A percentile compares a stretch with the other conserved stretches of the same genome.
phyloP scores from a whole-genome alignment of 73 alveolate genomes.

The Durusdinium trenchii region DNA sequence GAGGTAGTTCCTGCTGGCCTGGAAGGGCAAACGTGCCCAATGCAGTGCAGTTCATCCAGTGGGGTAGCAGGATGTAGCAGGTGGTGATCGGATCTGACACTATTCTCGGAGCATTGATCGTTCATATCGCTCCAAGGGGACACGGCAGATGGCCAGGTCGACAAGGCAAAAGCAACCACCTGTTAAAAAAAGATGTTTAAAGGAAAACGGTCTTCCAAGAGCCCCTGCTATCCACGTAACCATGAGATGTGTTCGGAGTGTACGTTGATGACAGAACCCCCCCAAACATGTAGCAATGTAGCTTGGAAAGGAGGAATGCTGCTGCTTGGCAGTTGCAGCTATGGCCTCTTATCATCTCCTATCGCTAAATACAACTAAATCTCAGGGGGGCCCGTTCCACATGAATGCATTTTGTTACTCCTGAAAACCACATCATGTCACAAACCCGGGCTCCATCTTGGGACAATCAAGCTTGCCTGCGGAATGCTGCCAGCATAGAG shows the following conservation, averaged over 20 bases:
- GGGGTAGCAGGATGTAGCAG: not conserved
- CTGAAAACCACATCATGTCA: not conserved
- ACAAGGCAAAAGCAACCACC: not conserved
- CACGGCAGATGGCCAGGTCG: not conserved
- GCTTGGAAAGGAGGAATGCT: not conserved
- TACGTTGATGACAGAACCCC: no score
- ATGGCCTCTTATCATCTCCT: not conserved
- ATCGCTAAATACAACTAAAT: not conserved
- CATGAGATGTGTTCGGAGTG: no score
- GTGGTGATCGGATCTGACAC: no score
- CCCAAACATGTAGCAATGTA: not conserved
- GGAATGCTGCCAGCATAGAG: conserved; percentile 82
- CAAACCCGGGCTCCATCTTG: not conserved
- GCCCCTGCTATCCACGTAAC: no score
- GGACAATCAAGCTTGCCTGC: not conserved
- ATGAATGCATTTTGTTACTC: no score
- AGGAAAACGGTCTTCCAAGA: no score
- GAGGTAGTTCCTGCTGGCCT: conserved; percentile 69
- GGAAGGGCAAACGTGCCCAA: not conserved
- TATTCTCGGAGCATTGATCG: no score
- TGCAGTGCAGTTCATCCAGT: not conserved
- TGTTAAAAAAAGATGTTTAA: no score
- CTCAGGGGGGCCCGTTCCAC: no score
- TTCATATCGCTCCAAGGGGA: not conserved
- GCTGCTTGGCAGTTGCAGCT: not conserved